Evolutionary conservation across 2,329 filamentous ascomycete species (phyloP), one percentile per base, ranked within the genome.

Genomic region (Myrmaecium sp.): DNA sequence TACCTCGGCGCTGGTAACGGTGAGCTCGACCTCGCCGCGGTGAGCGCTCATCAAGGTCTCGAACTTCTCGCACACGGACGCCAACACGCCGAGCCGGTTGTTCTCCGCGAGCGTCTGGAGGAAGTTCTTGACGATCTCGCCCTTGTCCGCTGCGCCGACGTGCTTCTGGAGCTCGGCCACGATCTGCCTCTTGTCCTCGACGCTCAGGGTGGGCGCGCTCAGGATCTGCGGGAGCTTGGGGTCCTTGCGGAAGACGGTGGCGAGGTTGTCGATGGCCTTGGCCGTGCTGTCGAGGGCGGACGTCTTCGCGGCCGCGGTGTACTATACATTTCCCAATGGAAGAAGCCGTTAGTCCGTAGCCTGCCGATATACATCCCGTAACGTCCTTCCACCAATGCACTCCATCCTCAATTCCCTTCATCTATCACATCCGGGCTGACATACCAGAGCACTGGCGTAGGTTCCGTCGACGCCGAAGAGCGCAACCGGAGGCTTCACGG

Each of bases 361-460:
- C 18, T 24, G 6, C 5, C 13, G 11, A 11, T 10, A 20, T 14
- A 11, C 15, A 5, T 28, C 24, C 20, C 14, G 9, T 26, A 13
- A 13, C n/a, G n/a, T n/a, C n/a, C n/a, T 15, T 19, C 18, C 14
- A 12, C 14, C 12, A 14, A 14, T 30, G 15, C 22, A 12, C 13
- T n/a, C n/a, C n/a, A n/a, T n/a, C n/a, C 15, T 25, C 29, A 30
- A 30, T 30, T 24, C 19, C 14, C 9, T 19, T 18, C 29, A 27
- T 24, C 25, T 26, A 12, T 10, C 4, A n/a, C 16, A 14, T 16
- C 20, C 11, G 21, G 19, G 30, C 31, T 21, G 32, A 55, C 81
- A 57, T 86, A 98, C 89, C 74, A 98, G 69, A 64, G 89, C 89
- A 63, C 77, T 83, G 55, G 89, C 89, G 64, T 98, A 98, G 54